Percentiles rank a stretch among this genome's conserved stretches.
Evolutionary conservation across 257 asterid species (phyloP).

Genomic region (Solanum microdontum): DNA sequence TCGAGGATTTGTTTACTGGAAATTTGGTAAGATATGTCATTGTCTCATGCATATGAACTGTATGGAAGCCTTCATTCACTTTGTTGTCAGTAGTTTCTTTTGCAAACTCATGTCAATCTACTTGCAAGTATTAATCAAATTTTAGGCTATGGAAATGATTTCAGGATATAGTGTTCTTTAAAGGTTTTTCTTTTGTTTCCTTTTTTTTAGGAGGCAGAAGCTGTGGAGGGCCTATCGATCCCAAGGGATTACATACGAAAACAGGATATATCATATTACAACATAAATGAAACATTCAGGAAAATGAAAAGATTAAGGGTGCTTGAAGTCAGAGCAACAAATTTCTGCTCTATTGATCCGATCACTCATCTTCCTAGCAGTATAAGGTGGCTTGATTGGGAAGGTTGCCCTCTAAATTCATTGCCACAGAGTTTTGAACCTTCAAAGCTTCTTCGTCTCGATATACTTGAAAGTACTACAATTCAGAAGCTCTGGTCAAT

Average conservation of each 20-base stretch:
- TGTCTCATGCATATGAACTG: background rate
- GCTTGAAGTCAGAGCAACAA: background rate
- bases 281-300: background rate
- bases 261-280: background rate
- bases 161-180: background rate
- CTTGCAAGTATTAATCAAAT: background rate
- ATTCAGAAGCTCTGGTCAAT: background rate
- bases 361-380: constrained; percentile 2
- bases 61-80: background rate
- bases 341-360: background rate
- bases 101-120: background rate
- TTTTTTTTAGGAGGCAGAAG: background rate
- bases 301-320: background rate
- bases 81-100: background rate
- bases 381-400: constrained; percentile 1
- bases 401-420: background rate
- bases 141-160: background rate
- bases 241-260: background rate
- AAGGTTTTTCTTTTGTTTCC: background rate
- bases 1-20: background rate
- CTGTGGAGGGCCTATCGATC: background rate
- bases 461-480: background rate
- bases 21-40: background rate
- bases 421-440: constrained; percentile 2
- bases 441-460: background rate